A percentile compares a stretch with the other conserved stretches of the same genome.
Conservation (phyloP, 192 early-diverging fungal genomes). For the Umbelopsis sp. region DNA sequence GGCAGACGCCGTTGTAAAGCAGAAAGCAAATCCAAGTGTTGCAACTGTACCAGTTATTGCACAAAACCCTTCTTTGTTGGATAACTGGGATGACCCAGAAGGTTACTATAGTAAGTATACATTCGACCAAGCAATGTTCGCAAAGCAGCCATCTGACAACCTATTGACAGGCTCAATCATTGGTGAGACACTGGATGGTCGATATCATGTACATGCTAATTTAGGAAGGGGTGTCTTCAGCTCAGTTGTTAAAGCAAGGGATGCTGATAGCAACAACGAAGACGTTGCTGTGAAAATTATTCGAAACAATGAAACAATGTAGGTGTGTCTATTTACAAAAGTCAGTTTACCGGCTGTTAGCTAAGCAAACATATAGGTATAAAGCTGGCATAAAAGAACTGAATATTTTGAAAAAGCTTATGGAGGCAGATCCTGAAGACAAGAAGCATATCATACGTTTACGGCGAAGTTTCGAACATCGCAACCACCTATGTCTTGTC, state of each 20-base stretch:
- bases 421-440: constrained; percentile 82
- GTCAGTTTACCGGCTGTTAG: too few species aligned
- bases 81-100: constrained; percentile 97
- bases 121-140: background rate
- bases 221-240: constrained; percentile 97
- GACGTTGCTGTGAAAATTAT: constrained; percentile 97
- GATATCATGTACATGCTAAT: constrained; percentile 85
- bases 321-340: constrained; percentile 26
- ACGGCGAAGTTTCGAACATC: constrained; percentile 85
- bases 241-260: constrained; percentile 86
- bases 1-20: constrained; percentile 30
- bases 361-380: constrained; percentile 53
- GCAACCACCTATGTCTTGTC: constrained; percentile 88
- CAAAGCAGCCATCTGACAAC: background rate
- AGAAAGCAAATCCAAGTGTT: constrained; percentile 45
- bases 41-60: constrained; percentile 44
- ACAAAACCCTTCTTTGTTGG: constrained; percentile 62
- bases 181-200: constrained; percentile 82
- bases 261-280: constrained; percentile 65
- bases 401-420: constrained; percentile 85
- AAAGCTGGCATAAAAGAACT: constrained; percentile 89
- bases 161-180: constrained; percentile 62
- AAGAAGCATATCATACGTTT: constrained; percentile 90
- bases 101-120: constrained; percentile 92
- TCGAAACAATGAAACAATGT: constrained; percentile 94